A percentile compares a stretch with the other conserved stretches of the same genome.
phyloP scores from a whole-genome alignment of 345 rosid genomes.

The Linum lewisii region DNA sequence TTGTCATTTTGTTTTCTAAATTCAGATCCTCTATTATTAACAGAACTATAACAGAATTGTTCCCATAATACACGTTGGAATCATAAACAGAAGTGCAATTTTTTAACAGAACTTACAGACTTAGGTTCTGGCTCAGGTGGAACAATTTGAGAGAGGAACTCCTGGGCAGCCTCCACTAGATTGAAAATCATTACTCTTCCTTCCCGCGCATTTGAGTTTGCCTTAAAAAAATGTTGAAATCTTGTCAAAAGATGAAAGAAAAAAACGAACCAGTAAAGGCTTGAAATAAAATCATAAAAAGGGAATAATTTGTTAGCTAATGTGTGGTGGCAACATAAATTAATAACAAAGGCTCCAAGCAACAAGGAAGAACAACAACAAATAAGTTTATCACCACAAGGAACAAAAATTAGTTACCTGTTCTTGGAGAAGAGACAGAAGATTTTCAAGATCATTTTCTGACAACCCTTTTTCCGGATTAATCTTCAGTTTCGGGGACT shows the following conservation, averaged over 20 bases:
- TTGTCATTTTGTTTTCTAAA: too few relatives aligned
- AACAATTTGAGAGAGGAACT: conserved; percentile 75
- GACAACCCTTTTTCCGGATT: conserved; percentile 79
- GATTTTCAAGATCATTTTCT: conserved; percentile 54
- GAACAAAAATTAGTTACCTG: conserved; percentile 34
- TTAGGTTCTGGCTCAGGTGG: conserved; percentile 38
- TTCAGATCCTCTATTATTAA: too few relatives aligned
- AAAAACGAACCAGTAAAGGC: conserved; percentile 4
- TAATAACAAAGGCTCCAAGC: not conserved
- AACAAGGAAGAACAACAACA: not conserved
- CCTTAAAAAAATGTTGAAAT: conserved; percentile 33
- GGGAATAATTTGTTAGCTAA: conserved; percentile 1
- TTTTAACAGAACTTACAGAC: conserved; percentile 40
- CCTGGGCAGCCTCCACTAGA: conserved; percentile 98
- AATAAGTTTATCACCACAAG: not conserved
- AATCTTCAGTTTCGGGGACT: conserved; percentile 75
- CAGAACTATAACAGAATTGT: too few relatives aligned
- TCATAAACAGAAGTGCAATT: not conserved
- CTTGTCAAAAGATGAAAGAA: not conserved
- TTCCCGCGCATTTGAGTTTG: conserved; percentile 75
- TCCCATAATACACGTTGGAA: not conserved
- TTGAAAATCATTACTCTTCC: conserved; percentile 95
- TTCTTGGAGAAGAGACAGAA: conserved; percentile 71
- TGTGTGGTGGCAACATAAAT: not conserved
- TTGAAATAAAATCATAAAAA: not conserved